A percentile compares a stretch with the other conserved stretches of the same genome.
Evolutionary conservation across 495 filamentous ascomycete species (phyloP).

Genomic region (Penicillium egyptiacum): DNA sequence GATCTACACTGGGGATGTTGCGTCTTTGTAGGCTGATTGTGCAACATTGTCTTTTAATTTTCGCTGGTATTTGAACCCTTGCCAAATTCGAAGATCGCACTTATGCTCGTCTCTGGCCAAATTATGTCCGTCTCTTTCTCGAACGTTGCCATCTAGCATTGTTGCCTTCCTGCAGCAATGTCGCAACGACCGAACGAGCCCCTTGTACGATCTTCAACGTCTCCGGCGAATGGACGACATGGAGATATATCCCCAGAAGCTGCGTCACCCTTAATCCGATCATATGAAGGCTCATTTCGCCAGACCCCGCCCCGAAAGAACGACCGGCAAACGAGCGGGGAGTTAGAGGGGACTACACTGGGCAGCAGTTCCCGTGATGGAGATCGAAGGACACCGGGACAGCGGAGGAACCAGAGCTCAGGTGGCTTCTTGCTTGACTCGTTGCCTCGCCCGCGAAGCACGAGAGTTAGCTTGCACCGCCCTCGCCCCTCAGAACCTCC

Average conservation of each 20-base stretch:
- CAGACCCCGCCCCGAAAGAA: conserved; percentile 29
- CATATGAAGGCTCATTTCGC: conserved; percentile 23
- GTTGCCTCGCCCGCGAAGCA: conserved; percentile 33
- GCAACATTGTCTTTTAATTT: conserved; percentile 2
- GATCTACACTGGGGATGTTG: conserved; percentile 18
- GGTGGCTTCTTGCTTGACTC: conserved; percentile 50
- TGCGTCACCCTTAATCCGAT: conserved; percentile 13
- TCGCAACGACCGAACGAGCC: conserved; percentile 26
- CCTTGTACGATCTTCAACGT: conserved; percentile 17
- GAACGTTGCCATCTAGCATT: conserved; percentile 27
- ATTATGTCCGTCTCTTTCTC: conserved; percentile 24
- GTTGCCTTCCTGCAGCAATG: conserved; percentile 26
- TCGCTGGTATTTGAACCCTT: not conserved
- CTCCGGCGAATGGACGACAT: conserved; percentile 18
- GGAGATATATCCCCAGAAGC: conserved; percentile 8
- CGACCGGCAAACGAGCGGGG: conserved; percentile 35
- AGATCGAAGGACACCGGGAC: conserved; percentile 27
- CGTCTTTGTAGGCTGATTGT: conserved; percentile 9
- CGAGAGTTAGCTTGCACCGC: conserved; percentile 28
- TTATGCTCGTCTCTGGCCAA: conserved; percentile 24
- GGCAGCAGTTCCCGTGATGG: conserved; percentile 44
- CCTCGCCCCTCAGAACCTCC: conserved; percentile 28
- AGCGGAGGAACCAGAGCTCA: conserved; percentile 40
- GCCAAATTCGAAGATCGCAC: conserved; percentile 5
- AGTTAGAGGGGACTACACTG: conserved; percentile 44